Evolutionary conservation across 2,329 filamentous ascomycete species (phyloP), one percentile per base, ranked within the genome.

Genomic region (Phyllosticta paracitricarpa): DNA sequence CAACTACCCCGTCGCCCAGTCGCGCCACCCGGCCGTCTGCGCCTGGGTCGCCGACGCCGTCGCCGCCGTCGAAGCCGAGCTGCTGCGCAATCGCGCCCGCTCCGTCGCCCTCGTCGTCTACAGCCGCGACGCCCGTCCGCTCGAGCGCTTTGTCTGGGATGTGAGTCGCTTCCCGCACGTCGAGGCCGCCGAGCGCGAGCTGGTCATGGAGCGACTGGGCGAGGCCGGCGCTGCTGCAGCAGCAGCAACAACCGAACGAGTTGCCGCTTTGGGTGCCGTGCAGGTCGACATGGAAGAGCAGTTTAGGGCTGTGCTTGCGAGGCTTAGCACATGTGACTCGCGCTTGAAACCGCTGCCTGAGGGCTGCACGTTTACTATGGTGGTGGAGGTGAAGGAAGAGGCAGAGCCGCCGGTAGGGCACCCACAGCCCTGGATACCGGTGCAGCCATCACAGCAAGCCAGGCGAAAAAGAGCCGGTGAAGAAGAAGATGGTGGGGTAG

Each of bases 21-120:
- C 85, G 63, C 88, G 91, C 62, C 91, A 96, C 73, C 90, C 92
- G 0, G 84, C 84, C 67, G 88, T 96, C 65, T 95, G 90, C 79
- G 78, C 84, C 68, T 97, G 92, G 89, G 85, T 96, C 74, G 84
- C 81, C 70, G 89, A 94, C 72, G 90, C 91, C 66, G 83, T 94
- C 52, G 78, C 85, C 64, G 88, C 90, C 40, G 83, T 91, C 24
- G 80, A 84, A 63, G 79, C 78, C 3, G 88, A 95, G 75, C 80
- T 96, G 40, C 80, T 88, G 56, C 58, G 65, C 2, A 79, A 81
- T 65, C 77, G 75, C 61, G 81, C 85, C 40, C 77, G 80, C 30
- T 76, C 77, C 59, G 78, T 85, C 64, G 81, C 76, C 63, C 77
- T 86, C 40, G 82, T 85, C 56, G 79, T 86, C 62, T 82, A 80